Base-by-base conservation (phyloP, 805 yeast genomes). In the Kluyveromyces lactis region DNA sequence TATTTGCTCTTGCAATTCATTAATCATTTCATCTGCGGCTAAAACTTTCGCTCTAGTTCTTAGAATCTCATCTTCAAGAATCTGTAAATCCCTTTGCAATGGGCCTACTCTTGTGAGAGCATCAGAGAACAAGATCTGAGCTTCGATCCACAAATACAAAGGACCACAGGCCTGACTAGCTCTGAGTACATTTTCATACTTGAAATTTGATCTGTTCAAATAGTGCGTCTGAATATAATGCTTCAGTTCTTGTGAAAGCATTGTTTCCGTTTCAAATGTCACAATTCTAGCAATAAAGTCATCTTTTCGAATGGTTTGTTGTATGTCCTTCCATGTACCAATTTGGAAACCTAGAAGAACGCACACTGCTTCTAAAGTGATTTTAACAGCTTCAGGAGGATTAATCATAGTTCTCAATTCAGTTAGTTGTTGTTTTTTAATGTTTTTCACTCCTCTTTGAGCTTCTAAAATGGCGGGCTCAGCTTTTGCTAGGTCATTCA, bases 111-210 rank as follows among this genome's bases (percentile, higher is more conserved):
- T 72, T 27, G 82, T 81, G 32, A 86, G 62, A 17, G 87, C 81
- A 1, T 73, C 53, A 0, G 90, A 73, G 53, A 81, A 90, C n/a
- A 70, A 65, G n/a, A 87, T 67, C 47, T 90, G 97, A 0, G 97
- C 97, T 39, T 71, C 70, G 0, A 87, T 89, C 97, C 97, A 90
- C 44, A 79, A 79, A 15, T 83, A 53, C 26, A 90, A 63, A 0
- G 97, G 97, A 0, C 96, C 97, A 64, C 97, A 86, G 0, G 97
- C 97, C 53, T 84, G 86, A 58, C 95, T 82, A 4, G 97, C 97
- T 29, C 97, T 67, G 50, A 83, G 75, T 0, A 86, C 95, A 0
- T 83, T 63, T 35, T 80, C 87, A 50, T 63, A 81, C 30, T 74
- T 85, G 55, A 73, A 89, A 38, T 75, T 81, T 0, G 78, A 72